phyloP scores from a whole-genome alignment of 1,284 basidiomycete genomes.

The Leccinum griseonigrum region DNA sequence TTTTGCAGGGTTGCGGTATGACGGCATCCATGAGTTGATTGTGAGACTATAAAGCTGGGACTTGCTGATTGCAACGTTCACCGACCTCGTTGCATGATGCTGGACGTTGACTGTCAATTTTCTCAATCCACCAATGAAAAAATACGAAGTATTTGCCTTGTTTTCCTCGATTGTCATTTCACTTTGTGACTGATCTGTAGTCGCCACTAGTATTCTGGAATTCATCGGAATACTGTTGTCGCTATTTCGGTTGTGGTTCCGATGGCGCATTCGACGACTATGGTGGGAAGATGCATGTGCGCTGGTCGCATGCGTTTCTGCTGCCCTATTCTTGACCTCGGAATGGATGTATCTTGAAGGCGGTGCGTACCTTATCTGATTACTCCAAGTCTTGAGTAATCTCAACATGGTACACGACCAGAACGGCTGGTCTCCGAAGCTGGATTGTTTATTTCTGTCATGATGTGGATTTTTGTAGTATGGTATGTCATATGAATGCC shows the following conservation, averaged over 20 bases:
- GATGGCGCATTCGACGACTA: constrained; percentile 15
- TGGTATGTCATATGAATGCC: constrained; percentile 12
- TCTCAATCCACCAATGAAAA: constrained; percentile 10
- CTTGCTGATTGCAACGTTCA: neutral
- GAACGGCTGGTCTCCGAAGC: constrained; percentile 6
- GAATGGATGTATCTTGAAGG: constrained; percentile 19
- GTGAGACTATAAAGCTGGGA: constrained; percentile 11
- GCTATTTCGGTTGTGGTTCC: constrained; percentile 21
- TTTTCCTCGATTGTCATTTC: neutral
- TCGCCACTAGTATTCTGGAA: constrained; percentile 7
- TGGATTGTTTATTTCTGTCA: constrained; percentile 15
- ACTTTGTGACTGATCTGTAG: constrained; percentile 9
- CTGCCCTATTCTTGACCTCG: constrained; percentile 3
- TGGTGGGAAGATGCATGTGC: constrained; percentile 28
- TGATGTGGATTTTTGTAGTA: constrained; percentile 4
- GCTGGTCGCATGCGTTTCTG: constrained; percentile 16
- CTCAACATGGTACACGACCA: constrained; percentile 1
- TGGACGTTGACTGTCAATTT: constrained; percentile 8
- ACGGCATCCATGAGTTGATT: constrained; percentile 1
- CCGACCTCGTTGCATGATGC: neutral
- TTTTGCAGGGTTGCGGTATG: constrained; percentile 1
- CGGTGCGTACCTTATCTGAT: constrained; percentile 10
- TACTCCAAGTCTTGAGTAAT: neutral
- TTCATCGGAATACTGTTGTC: constrained; percentile 14
- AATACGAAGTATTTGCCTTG: constrained; percentile 14